Base-by-base conservation (phyloP, 352 stramenopile species). In the Pythium chondricola region DNA sequence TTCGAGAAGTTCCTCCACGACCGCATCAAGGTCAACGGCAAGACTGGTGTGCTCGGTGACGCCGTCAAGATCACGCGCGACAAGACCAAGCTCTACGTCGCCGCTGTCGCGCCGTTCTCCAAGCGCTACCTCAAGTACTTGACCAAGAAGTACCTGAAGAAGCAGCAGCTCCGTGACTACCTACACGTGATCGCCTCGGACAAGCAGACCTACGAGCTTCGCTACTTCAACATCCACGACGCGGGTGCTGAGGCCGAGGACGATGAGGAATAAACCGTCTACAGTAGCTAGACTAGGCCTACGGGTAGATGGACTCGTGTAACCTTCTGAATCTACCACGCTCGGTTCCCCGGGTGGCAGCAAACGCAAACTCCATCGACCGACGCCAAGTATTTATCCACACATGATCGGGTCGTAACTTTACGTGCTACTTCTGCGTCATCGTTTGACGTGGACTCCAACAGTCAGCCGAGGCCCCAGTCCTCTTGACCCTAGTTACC, bases 61-160 rank as follows among this genome's bases (percentile, higher is more conserved):
- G 76, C 79, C 42, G 85, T 99, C 52, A 95, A 87, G 52, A 98
- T 99, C 69, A 82, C 85, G 26, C 89, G 91, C 54, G 96, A 99
- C 58, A 96, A 97, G 73, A 98, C 88, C 66, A 97, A 97, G 73
- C 74, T 98, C 33, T 97, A 98, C 62, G 74, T 99, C 41, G 95
- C 88, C 8, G 83, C 92, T 7, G 75, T 97, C 26, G 75, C 97
- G 18, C 85, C 89, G 27, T 98, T 99, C 74, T 98, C 93, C 45
- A 99, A 99, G 88, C 91, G 97, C 63, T 96, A 95, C 75, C 80
- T 95, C 55, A 99, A 99, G 85, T 99, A 99, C 82, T 69, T 99
- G 21, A 98, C 96, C 53, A 99, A 99, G 93, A 98, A 99, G 85
- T 99, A 99, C 92, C 80, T 99, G 63, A 99, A 99, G 91, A 99